Base-by-base conservation (phyloP, 306 rosid genomes). In the Rosa multiflora region DNA sequence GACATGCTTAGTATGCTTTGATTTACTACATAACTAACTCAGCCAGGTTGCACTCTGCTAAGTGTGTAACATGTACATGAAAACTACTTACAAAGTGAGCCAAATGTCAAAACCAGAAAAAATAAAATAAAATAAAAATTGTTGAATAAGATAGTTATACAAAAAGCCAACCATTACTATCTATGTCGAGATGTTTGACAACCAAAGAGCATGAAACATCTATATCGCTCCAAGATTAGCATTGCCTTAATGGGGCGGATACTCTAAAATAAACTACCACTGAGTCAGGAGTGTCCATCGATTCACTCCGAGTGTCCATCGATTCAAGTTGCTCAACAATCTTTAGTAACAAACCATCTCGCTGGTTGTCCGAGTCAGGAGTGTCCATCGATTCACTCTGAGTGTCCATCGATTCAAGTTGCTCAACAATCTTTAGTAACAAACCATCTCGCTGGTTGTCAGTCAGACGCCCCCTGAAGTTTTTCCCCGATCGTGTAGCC, bases 1-100 rank as follows among this genome's bases (percentile, higher is more conserved):
- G 53, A 42, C 43, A 51, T 39, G 75, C 78, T 76, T n/a, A 62
- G 43, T 32, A n/a, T 21, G 75, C 48, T 37, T 80, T 10, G 47
- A 14, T 40, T 18, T 67, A 44, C 37, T 11, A 55, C 53, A 68
- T 8, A 43, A 13, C 52, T n/a, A 17, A 74, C 43, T 43, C 9
- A 26, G 71, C 4, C 35, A 64, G 20, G 44, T 35, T 10, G 3
- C 68, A 32, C 43, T 53, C 61, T 61, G 67, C 39, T 66, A 67
- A 39, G 12, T 39, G 13, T 8, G 1, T 67, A 35, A 8, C 46
- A 67, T 18, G 18, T 32, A 63, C 69, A 13, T 37, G 32, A 37
- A 59, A 63, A 13, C 17, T 63, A 13, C 40, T 37, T 39, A 1
- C 6, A 14, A 17, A 67, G 48, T 39, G 14, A 39, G 48, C 46